Evolutionary conservation across 306 rosid species (phyloP).

Genomic region (Crotalaria pallida): DNA sequence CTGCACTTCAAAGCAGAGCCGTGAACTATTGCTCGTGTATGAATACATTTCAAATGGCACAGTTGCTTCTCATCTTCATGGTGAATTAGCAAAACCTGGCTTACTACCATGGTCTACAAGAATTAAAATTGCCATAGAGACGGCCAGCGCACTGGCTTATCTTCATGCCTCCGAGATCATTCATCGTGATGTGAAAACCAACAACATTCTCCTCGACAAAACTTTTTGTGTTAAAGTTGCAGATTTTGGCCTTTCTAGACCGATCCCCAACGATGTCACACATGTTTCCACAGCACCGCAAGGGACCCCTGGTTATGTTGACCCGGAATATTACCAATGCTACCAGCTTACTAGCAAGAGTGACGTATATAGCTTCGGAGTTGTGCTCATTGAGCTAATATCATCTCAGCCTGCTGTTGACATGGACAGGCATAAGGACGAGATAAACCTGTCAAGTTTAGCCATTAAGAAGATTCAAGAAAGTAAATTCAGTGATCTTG

Average conservation of each 20-base stretch:
- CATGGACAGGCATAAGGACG: constrained; percentile 44
- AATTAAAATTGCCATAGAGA: background rate
- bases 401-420: background rate
- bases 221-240: background rate
- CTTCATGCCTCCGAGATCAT: background rate
- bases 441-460: constrained; percentile 57
- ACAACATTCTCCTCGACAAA: background rate
- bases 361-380: background rate
- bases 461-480: constrained; percentile 50
- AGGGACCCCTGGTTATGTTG: background rate
- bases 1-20: constrained; percentile 54
- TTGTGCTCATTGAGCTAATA: background rate
- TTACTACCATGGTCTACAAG: background rate
- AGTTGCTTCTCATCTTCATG: background rate
- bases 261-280: background rate
- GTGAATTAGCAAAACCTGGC: background rate
- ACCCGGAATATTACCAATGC: background rate
- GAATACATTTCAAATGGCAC: background rate
- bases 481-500: constrained; percentile 35
- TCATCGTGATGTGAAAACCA: background rate
- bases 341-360: background rate
- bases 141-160: background rate
- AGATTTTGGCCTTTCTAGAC: background rate
- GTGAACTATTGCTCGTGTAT: constrained; percentile 29
- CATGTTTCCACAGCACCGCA: background rate